phyloP scores from a whole-genome alignment of 2,329 filamentous ascomycete genomes.

The Clonostachys rhizophaga region DNA sequence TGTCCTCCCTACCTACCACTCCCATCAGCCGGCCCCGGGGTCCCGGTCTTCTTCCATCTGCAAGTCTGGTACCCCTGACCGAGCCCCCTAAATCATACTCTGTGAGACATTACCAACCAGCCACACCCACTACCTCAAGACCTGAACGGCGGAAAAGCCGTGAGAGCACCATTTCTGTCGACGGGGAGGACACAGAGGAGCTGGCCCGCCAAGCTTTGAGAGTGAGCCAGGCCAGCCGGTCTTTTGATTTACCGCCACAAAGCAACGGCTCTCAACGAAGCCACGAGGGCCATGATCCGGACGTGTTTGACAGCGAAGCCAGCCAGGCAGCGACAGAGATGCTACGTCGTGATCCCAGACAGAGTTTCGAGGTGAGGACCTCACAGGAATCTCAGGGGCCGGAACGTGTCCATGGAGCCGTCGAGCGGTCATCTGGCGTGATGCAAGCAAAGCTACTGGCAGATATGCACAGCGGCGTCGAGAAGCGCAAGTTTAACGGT shows the following conservation, averaged over 20 bases:
- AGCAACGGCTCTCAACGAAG: background rate
- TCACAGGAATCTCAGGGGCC: slow-evolving; percentile 27
- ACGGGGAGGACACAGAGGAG: slow-evolving; percentile 52
- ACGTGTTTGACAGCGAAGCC: slow-evolving; percentile 69
- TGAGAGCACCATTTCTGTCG: slow-evolving; percentile 79
- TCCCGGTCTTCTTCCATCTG: slow-evolving; percentile 54
- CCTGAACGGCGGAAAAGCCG: slow-evolving; percentile 60
- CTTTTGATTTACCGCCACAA: too few species aligned
- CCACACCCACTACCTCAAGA: slow-evolving; percentile 32
- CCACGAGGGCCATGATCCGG: slow-evolving; percentile 26
- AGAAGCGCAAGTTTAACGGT: slow-evolving; percentile 47
- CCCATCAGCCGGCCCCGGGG: slow-evolving; percentile 52
- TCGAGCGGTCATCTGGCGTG: slow-evolving; percentile 28
- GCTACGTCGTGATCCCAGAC: slow-evolving; percentile 56
- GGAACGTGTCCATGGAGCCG: background rate
- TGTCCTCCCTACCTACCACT: slow-evolving; percentile 80
- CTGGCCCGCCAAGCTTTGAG: slow-evolving; percentile 49
- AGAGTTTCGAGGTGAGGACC: slow-evolving; percentile 44
- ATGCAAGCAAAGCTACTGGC: slow-evolving; percentile 48
- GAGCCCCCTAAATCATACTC: slow-evolving; percentile 46
- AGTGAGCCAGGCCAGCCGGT: slow-evolving; percentile 40
- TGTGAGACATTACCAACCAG: slow-evolving; percentile 32
- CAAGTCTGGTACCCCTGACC: slow-evolving; percentile 56
- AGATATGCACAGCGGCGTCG: slow-evolving; percentile 33
- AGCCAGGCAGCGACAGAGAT: slow-evolving; percentile 73